Evolutionary conservation across 129 eudicot species (phyloP), one percentile per base, ranked within the genome.

Genomic region (Flaveria sonorensis): DNA sequence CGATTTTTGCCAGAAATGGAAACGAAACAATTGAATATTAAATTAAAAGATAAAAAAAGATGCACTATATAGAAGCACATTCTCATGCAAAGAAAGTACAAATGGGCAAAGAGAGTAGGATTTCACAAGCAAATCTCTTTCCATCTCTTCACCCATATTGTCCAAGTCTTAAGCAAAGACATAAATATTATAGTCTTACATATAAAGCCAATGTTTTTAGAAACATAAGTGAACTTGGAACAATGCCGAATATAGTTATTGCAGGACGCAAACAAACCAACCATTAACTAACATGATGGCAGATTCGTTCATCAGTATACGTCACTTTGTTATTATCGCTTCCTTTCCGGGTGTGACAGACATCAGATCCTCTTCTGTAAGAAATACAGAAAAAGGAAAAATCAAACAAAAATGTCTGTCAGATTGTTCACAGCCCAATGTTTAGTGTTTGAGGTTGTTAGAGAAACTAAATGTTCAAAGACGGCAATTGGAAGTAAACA

Each of bases 221-320:
- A 36, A 46, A 68, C 57, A 51, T 14, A 61, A 62, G 26, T 67
- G 23, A 65, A 55, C 81, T 28, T 32, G 23, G 40, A 47, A 79
- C 18, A 75, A 50, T 28, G 65, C 18, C 64, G 48, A 48, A 82
- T 57, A 68, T 14, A 71, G 51, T 81, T 75, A 80, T 73, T 80
- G 85, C 82, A 82, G 87, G 92, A 87, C 78, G 88, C 86, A 39
- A 70, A 81, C 87, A 67, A 87, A 75, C 61, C 79, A 66, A 18
- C 57, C 76, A 21, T 53, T 78, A 28, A 68, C 67, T 74, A 39
- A 72, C 30, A 43, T 47, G 82, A 84, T 63, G 81, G 79, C 42
- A 26, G 76, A 77, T 73, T 69, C 79, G 67, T 74, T 75, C 80
- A 68, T 85, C 63, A 15, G 62, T 36, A 45, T 23, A 75, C 80